Evolutionary conservation across 306 rosid genomes (phyloP).

Genomic region (Casuarina equisetifolia): DNA sequence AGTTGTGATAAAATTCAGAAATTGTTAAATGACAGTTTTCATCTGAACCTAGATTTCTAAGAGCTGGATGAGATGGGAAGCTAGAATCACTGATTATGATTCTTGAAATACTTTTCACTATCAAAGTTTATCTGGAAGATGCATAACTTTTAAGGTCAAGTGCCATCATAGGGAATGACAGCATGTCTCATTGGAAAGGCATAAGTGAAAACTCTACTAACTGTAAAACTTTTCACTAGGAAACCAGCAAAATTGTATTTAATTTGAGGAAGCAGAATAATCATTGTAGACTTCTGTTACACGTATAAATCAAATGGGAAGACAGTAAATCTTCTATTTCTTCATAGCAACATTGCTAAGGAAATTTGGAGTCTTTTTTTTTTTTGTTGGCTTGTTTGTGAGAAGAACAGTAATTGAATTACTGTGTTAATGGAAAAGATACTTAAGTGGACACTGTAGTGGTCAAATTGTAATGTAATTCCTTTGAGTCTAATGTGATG

Average conservation of each 20-base stretch:
- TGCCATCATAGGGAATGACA: background rate
- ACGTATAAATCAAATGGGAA: too few relatives aligned
- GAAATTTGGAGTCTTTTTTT: background rate
- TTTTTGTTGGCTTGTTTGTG: background rate
- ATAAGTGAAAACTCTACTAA: background rate
- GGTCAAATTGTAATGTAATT: background rate
- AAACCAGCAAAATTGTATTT: too few relatives aligned
- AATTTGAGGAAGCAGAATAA: too few relatives aligned
- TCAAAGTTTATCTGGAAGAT: background rate
- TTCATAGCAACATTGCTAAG: background rate
- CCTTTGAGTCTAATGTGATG: background rate
- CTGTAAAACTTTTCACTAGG: background rate
- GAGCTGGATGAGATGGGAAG: background rate
- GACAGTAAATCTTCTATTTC: background rate
- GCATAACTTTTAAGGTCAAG: background rate
- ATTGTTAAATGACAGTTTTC: background rate
- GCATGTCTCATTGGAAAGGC: background rate
- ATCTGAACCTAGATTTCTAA: background rate
- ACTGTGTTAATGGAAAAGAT: background rate
- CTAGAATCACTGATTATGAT: background rate
- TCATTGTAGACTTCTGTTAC: background rate
- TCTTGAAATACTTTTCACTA: background rate
- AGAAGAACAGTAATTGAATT: background rate
- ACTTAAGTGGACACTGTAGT: background rate
- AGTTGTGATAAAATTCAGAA: background rate